Evolutionary conservation across 176 grass and related monocot species (phyloP).

Genomic region (Urochloa ruziziensis): DNA sequence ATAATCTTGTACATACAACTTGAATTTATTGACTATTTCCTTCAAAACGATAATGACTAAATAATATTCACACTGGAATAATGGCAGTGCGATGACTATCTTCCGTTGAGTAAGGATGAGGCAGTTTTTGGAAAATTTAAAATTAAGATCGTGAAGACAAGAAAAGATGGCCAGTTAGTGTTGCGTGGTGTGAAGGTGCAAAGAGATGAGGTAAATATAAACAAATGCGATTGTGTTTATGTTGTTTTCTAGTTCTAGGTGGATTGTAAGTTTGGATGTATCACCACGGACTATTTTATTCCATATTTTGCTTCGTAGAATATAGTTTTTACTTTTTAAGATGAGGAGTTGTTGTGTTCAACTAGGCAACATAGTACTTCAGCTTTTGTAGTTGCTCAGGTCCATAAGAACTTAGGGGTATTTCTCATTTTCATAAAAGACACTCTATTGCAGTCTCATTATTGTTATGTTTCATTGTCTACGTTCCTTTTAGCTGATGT

Average conservation of each 20-base stretch:
- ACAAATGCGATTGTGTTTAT: neutral
- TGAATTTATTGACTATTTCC: neutral
- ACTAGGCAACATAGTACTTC: neutral
- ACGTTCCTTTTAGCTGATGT: neutral
- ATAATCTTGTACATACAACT: conserved; percentile 6
- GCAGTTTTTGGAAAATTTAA: conserved; percentile 67
- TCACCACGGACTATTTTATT: neutral
- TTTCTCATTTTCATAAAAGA: neutral
- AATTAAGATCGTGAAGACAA: conserved; percentile 37
- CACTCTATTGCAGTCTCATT: neutral
- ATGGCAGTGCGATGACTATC: conserved; percentile 83
- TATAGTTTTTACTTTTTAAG: neutral
- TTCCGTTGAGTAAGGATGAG: conserved; percentile 43
- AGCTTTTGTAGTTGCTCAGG: neutral
- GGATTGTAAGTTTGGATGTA: conserved; percentile 15
- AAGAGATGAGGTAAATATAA: conserved; percentile 53
- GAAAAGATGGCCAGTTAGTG: conserved; percentile 32
- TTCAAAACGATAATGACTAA: neutral
- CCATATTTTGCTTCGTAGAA: neutral
- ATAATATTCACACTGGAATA: conserved; percentile 19
- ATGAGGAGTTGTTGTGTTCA: neutral
- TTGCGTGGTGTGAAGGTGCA: conserved; percentile 69
- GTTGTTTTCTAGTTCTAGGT: conserved; percentile 15
- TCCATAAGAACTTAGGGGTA: neutral
- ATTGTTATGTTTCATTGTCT: neutral